Percentiles rank a stretch among this genome's conserved stretches.
Conservation (phyloP, 1,284 basidiomycete genomes). For the Rhizoctonia solani region DNA sequence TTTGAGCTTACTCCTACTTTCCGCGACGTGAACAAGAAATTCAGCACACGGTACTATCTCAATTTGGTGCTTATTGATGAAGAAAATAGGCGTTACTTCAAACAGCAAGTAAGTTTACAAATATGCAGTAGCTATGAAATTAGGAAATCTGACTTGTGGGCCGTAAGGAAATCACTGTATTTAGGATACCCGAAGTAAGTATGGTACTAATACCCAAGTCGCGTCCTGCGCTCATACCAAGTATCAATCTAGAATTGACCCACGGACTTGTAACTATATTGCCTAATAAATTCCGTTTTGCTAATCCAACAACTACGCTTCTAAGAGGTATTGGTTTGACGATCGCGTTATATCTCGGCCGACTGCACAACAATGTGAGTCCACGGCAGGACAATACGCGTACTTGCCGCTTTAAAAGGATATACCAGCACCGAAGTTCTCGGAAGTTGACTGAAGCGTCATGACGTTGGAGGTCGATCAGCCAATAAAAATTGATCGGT, state of each 20-base stretch:
- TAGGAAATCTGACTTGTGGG: constrained; percentile 11
- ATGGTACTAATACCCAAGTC: not conserved
- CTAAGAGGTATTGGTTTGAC: not conserved
- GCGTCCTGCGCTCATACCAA: not conserved
- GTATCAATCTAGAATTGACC: not conserved
- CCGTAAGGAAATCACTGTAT: constrained; percentile 48
- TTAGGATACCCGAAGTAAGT: constrained; percentile 49
- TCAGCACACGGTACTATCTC: constrained; percentile 94
- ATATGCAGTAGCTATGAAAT: not conserved
- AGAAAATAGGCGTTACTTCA: constrained; percentile 95
- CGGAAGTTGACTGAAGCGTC: too few species aligned
- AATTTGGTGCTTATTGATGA: constrained; percentile 98
- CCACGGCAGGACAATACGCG: too few species aligned
- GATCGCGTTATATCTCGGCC: too few species aligned
- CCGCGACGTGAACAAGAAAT: constrained; percentile 99
- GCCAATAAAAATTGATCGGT: too few species aligned
- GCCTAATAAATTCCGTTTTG: not conserved
- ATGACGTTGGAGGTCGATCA: too few species aligned
- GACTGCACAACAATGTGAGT: too few species aligned
- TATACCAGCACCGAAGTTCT: too few species aligned
- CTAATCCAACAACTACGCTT: too few species aligned
- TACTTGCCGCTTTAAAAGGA: not conserved
- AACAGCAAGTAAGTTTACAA: constrained; percentile 67
- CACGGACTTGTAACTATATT: not conserved
- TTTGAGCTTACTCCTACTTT: constrained; percentile 99